Percentiles rank a stretch among this genome's conserved stretches.
These are phyloP conservation scores for Lactifluus pinguis DNA, from an alignment of 768 basidiomycete species.

Conservation along the genomic window DNA sequence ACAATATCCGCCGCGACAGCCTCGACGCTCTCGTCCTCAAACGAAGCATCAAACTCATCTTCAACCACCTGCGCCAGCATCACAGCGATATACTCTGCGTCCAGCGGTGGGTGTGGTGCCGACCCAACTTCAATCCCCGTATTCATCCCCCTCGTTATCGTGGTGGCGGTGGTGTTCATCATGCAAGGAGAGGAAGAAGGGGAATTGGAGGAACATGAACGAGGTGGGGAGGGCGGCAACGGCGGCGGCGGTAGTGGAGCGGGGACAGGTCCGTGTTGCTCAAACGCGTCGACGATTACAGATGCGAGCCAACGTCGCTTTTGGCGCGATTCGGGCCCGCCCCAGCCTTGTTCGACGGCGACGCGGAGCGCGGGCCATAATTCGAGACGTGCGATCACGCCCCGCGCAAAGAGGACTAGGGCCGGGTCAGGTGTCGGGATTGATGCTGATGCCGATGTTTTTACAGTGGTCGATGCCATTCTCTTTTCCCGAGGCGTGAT, in stretches of 20 bases:
- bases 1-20: slow-evolving; percentile 66
- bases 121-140: no score
- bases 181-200: background rate
- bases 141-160: slow-evolving; percentile 19
- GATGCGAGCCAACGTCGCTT: slow-evolving; percentile 85
- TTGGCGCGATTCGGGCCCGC: slow-evolving; percentile 56
- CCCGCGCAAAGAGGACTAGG: slow-evolving; percentile 74
- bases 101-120: slow-evolving; percentile 35
- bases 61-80: slow-evolving; percentile 73
- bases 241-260: background rate
- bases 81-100: slow-evolving; percentile 73
- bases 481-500: no score
- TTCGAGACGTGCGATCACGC: slow-evolving; percentile 70
- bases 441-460: slow-evolving; percentile 3
- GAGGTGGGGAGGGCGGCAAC: slow-evolving; percentile 25
- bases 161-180: no score
- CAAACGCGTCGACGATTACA: slow-evolving; percentile 72
- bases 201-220: slow-evolving; percentile 7
- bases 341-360: slow-evolving; percentile 83
- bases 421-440: slow-evolving; percentile 32
- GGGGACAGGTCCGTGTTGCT: slow-evolving; percentile 19
- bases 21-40: slow-evolving; percentile 82
- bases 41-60: slow-evolving; percentile 76
- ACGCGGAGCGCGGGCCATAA: slow-evolving; percentile 82
- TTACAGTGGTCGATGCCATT: background rate